A percentile compares a stretch with the other conserved stretches of the same genome.
Evolutionary conservation across 495 filamentous ascomycete genomes (phyloP).

Genomic region (Acidomyces sp.): DNA sequence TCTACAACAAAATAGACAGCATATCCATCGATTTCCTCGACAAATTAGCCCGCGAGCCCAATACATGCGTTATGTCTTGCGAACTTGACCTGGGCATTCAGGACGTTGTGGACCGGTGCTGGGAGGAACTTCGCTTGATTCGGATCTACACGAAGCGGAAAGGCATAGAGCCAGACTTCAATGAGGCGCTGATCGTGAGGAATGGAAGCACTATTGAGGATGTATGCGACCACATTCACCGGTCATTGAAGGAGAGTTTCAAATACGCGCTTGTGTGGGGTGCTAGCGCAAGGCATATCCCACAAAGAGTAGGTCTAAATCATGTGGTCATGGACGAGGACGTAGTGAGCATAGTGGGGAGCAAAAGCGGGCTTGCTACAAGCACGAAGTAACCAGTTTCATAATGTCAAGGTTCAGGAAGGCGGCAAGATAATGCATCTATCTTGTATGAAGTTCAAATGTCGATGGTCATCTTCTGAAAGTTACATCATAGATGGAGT

Average conservation of each 20-base stretch:
- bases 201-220: constrained; percentile 83
- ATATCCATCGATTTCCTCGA: constrained; percentile 89
- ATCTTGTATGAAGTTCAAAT: no score
- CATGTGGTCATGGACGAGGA: constrained; percentile 91
- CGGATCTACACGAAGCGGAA: constrained; percentile 93
- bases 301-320: constrained; percentile 78
- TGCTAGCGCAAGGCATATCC: constrained; percentile 84
- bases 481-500: no score
- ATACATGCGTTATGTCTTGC: constrained; percentile 95
- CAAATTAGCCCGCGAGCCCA: constrained; percentile 75
- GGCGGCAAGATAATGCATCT: no score
- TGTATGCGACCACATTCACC: constrained; percentile 91
- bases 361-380: constrained; percentile 16
- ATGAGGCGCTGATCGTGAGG: constrained; percentile 86
- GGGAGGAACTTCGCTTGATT: constrained; percentile 86
- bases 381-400: no score
- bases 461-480: no score
- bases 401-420: no score
- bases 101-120: constrained; percentile 89
- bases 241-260: constrained; percentile 86
- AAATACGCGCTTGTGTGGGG: constrained; percentile 99
- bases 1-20: constrained; percentile 99
- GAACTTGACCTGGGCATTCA: constrained; percentile 94
- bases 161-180: constrained; percentile 81
- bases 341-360: constrained; percentile 78